A percentile compares a stretch with the other conserved stretches of the same genome.
Conservation (phyloP, 805 yeast species). For the Sungouiella blattae region DNA sequence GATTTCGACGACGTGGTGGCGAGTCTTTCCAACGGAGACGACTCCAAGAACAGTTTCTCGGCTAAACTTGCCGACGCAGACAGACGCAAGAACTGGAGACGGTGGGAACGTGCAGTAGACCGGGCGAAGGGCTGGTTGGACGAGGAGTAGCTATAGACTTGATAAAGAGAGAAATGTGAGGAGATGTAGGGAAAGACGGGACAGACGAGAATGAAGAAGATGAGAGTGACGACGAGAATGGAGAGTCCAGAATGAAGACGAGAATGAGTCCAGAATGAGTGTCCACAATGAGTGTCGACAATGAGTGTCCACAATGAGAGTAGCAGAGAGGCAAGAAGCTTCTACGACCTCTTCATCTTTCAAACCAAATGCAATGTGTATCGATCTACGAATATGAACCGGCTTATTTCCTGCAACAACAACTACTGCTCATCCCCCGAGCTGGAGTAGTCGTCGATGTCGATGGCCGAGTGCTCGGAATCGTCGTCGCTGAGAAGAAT, state of each 20-base stretch:
- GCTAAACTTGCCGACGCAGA: conserved; percentile 52
- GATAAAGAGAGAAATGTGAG: no score
- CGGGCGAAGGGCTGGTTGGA: conserved; percentile 80
- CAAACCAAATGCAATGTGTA: no score
- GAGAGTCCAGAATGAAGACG: background rate
- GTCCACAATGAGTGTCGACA: background rate
- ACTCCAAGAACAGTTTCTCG: conserved; percentile 23
- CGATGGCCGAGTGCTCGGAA: conserved; percentile 12
- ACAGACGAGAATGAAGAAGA: background rate
- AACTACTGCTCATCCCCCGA: background rate
- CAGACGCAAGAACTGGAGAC: conserved; percentile 59
- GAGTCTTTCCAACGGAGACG: conserved; percentile 32
- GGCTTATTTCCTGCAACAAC: background rate
- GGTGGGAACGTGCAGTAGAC: conserved; percentile 84
- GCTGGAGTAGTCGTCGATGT: conserved; percentile 27
- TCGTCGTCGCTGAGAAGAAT: conserved; percentile 15
- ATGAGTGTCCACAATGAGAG: no score
- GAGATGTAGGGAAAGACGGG: background rate
- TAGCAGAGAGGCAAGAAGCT: no score
- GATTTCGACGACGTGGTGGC: conserved; percentile 64
- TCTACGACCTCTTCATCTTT: no score
- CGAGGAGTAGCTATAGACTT: conserved; percentile 19
- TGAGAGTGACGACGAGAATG: background rate
- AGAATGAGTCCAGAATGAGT: background rate
- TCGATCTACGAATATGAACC: background rate